Evolutionary conservation across 805 yeast genomes (phyloP).

Genomic region (Saturnispora zaruensis): DNA sequence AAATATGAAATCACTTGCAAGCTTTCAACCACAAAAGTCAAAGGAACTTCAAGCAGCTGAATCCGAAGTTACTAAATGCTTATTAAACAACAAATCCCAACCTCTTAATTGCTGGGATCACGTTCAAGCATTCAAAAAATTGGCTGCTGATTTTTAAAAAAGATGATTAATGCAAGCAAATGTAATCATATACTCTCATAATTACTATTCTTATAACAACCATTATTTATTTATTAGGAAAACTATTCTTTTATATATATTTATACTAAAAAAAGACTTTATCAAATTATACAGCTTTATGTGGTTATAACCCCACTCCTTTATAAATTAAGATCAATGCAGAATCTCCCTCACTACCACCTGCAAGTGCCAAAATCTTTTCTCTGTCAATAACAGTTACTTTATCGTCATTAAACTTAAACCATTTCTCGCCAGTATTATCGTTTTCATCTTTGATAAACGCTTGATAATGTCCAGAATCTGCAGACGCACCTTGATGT

Average conservation of each 20-base stretch:
- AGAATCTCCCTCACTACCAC: conserved; percentile 97
- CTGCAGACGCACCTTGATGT: conserved; percentile 93
- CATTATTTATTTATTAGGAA: background rate
- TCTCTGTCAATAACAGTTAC: conserved; percentile 72
- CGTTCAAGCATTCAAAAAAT: conserved; percentile 56
- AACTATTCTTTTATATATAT: background rate
- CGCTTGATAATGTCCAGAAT: conserved; percentile 94
- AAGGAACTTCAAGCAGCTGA: conserved; percentile 41
- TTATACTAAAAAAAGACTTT: background rate
- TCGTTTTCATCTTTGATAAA: conserved; percentile 68
- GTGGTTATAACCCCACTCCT: conserved; percentile 53
- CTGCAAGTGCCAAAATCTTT: conserved; percentile 77
- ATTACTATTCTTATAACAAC: background rate
- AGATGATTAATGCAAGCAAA: background rate
- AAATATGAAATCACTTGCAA: conserved; percentile 26
- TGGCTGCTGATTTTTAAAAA: conserved; percentile 30
- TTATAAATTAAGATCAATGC: conserved; percentile 84
- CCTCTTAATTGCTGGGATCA: conserved; percentile 79
- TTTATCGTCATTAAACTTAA: conserved; percentile 89
- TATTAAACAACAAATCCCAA: conserved; percentile 51
- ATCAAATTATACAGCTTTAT: background rate
- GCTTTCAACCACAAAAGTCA: conserved; percentile 24
- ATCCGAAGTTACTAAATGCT: conserved; percentile 46
- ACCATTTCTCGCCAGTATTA: conserved; percentile 71
- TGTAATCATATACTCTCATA: background rate